Base-by-base conservation (phyloP, 2,329 filamentous ascomycete species). In the Amauroascus niger region DNA sequence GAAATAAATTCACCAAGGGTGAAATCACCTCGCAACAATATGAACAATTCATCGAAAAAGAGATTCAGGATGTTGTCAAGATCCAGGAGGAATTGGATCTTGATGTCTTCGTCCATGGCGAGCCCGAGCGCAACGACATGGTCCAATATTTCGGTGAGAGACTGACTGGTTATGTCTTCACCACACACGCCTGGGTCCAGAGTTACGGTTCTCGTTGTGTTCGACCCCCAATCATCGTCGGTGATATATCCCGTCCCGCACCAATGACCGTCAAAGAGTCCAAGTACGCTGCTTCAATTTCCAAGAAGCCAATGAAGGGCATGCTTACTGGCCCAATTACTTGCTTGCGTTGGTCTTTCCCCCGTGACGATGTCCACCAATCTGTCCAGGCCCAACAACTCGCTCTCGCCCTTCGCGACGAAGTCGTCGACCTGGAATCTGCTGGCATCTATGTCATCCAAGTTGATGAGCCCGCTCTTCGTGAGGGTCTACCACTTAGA, bases 91-190 rank as follows among this genome's bases (percentile, higher is more conserved):
- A 97, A 79, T 90, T 98, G 67, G 89, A 83, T 73, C 85, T 98
- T 53, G 93, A 98, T 65, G 93, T 98, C 72, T 88, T 87, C 71
- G 93, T 98, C 61, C 93, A 98, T 79, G 93, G 93, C 71, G 93
- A 98, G 82, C 93, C 93, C 57, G 93, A 98, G 83, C 89, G 93
- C 74, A 98, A 98, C 79, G 93, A 98, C 84, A 98, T 98, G 93
- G 93, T 98, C 52, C 93, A 98, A 77, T 98, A 96, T 84, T 98
- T 98, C 66, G 93, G 93, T 75, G 93, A 98, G 83, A 87, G 88
- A 68, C 81, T 98, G 60, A 83, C 94, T 67, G 93, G 93, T 68
- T 98, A 97, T 74, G 86, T 89, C 71, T 98, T 98, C 83, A 98
- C 93, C 72, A 97, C 91, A 72, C 87, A 96, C 78, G 93, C 88